Conservation (phyloP, 257 asterid species). For the Fraxinus cuspidata region DNA sequence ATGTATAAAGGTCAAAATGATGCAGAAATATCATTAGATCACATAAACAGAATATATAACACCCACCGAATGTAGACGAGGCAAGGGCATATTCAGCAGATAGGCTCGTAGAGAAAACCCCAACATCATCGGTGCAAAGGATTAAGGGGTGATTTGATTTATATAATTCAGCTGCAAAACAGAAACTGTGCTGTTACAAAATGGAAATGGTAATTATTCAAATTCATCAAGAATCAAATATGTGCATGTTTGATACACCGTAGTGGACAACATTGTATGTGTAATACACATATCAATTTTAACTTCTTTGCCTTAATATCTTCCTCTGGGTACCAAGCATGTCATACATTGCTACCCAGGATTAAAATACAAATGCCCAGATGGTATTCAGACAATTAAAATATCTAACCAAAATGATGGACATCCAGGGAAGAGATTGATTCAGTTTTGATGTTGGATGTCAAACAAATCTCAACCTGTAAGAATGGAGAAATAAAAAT, state of each 20-base stretch:
- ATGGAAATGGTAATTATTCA: slow-evolving; percentile 20
- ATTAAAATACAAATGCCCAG: slow-evolving; percentile 7
- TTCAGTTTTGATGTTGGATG: slow-evolving; percentile 84
- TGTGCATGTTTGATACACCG: neutral
- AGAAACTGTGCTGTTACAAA: slow-evolving; percentile 23
- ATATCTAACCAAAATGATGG: slow-evolving; percentile 88
- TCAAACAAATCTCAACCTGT: slow-evolving; percentile 97
- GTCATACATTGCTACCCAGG: neutral
- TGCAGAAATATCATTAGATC: slow-evolving; percentile 3
- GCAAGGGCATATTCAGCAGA: slow-evolving; percentile 68
- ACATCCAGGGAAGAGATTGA: slow-evolving; percentile 78
- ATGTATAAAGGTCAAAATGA: neutral
- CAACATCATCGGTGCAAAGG: slow-evolving; percentile 84
- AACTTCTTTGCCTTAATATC: neutral
- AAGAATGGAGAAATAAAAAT: slow-evolving; percentile 18
- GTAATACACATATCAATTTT: neutral
- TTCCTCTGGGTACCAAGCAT: neutral
- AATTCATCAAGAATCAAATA: slow-evolving; percentile 3
- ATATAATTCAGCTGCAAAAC: slow-evolving; percentile 74
- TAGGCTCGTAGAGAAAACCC: slow-evolving; percentile 81
- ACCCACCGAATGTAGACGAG: slow-evolving; percentile 66
- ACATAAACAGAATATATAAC: slow-evolving; percentile 2
- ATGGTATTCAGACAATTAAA: slow-evolving; percentile 9
- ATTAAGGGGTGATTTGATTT: slow-evolving; percentile 66
- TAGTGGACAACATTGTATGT: neutral